Conservation (phyloP, 1,139 yeast species). For the Saccharomycopsis phalli region DNA sequence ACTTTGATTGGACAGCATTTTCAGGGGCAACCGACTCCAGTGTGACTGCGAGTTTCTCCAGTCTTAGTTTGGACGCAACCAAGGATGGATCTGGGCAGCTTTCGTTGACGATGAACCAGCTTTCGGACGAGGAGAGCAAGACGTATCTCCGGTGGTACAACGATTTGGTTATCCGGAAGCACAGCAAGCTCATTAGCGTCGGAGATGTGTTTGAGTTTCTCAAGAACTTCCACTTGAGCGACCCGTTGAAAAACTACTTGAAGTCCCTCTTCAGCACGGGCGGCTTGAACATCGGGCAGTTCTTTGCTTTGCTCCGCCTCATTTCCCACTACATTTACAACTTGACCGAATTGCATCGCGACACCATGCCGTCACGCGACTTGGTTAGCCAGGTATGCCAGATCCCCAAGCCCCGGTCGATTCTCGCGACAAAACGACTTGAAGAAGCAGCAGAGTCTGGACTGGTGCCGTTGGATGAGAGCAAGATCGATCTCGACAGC, state of each 20-base stretch:
- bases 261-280: constrained; percentile 41
- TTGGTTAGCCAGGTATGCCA: constrained; percentile 46
- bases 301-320: constrained; percentile 61
- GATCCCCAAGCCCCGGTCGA: constrained; percentile 62
- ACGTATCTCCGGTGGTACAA: constrained; percentile 76
- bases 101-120: constrained; percentile 51
- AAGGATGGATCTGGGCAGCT: constrained; percentile 36
- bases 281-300: constrained; percentile 63
- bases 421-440: constrained; percentile 46
- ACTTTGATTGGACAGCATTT: background rate
- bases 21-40: background rate
- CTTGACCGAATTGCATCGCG: constrained; percentile 26
- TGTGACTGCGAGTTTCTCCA: background rate
- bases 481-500: constrained; percentile 55
- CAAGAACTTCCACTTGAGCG: constrained; percentile 48
- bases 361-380: constrained; percentile 40
- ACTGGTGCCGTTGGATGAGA: constrained; percentile 24
- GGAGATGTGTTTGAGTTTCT: constrained; percentile 58
- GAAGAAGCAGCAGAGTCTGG: constrained; percentile 33
- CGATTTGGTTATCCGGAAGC: constrained; percentile 51
- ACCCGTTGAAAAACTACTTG: constrained; percentile 36
- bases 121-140: constrained; percentile 55
- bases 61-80: too few relatives aligned
- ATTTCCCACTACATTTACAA: constrained; percentile 39
- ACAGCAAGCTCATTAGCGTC: constrained; percentile 46